Base-by-base conservation (phyloP, 306 rosid genomes). In the Lupinus albus region DNA sequence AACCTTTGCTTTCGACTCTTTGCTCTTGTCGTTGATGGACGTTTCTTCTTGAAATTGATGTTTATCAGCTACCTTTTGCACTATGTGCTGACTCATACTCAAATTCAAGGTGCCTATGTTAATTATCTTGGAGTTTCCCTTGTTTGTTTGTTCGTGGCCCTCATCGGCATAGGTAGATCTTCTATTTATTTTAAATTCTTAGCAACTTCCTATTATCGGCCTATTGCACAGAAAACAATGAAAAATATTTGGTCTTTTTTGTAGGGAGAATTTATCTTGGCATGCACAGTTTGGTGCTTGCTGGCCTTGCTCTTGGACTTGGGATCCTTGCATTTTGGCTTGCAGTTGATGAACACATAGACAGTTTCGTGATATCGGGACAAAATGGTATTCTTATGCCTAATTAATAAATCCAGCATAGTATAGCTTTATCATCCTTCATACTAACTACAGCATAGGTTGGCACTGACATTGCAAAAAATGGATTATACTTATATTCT, bases 251-350 rank as follows among this genome's bases (percentile, higher is more conserved):
- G 70, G 55, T 75, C 52, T 61, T 61, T 61, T 51, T 80, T 81
- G 79, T 42, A 94, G 97, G 95, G 75, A 94, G 99, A 88, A 81
- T 94, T 64, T 90, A 90, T 80, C 97, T 94, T 12, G 99, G 99
- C 55, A 90, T 94, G 99, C 99, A 94, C 86, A 94, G 97, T 67
- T 45, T 87, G 67, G 44, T 90, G 72, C 66, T 88, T 35, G 82
- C 82, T 61, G 99, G 99, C 36, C 83, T 86, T 75, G 78, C 80
- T 44, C 45, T 90, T 65, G 99, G 97, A 62, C 65, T 85, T 11
- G 83, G 67, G 74, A 13, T 88, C 78, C 97, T 94, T 75, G 79
- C 81, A 46, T 72, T 94, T 61, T 94, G 99, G 99, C 89, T 88
- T 68, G 57, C 68, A 52, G 84, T 84, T 75, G 82, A 94, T 33